Evolutionary conservation across 192 early-diverging fungal species (phyloP).

Genomic region (Dissophora globulifera): DNA sequence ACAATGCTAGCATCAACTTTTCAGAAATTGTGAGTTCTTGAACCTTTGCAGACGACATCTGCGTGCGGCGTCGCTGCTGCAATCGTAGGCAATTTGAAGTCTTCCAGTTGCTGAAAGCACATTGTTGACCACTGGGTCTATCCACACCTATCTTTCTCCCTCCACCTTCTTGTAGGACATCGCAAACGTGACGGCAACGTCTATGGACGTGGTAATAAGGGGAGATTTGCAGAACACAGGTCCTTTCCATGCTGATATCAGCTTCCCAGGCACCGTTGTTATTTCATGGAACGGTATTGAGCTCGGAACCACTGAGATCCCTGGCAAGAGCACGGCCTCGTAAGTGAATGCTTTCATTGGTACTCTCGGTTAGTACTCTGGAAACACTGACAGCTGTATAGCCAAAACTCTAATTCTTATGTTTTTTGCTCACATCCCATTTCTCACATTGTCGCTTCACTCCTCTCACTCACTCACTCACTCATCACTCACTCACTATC

Average conservation of each 20-base stretch:
- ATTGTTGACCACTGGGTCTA: no score
- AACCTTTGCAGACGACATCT: background rate
- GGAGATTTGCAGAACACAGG: slow-evolving; percentile 51
- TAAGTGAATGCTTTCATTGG: background rate
- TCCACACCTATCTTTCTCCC: background rate
- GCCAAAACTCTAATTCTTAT: no score
- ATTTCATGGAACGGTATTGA: slow-evolving; percentile 41
- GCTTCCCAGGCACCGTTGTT: slow-evolving; percentile 16
- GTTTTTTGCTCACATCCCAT: no score
- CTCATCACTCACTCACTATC: no score
- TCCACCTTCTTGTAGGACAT: slow-evolving; percentile 3
- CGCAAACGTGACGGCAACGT: slow-evolving; percentile 3
- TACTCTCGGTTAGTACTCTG: background rate
- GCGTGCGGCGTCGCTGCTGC: background rate
- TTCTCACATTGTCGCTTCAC: background rate
- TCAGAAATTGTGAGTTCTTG: slow-evolving; percentile 11
- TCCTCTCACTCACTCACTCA: no score
- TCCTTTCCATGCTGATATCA: slow-evolving; percentile 53
- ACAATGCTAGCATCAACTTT: slow-evolving; percentile 30
- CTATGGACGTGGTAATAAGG: slow-evolving; percentile 8
- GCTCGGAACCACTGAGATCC: slow-evolving; percentile 11
- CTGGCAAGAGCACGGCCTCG: slow-evolving; percentile 2
- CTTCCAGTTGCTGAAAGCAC: background rate
- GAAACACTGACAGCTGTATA: background rate
- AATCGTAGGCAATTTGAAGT: background rate